Evolutionary conservation across 306 rosid genomes (phyloP), one percentile per base, ranked within the genome.

Genomic region (Cucurbita maxima): DNA sequence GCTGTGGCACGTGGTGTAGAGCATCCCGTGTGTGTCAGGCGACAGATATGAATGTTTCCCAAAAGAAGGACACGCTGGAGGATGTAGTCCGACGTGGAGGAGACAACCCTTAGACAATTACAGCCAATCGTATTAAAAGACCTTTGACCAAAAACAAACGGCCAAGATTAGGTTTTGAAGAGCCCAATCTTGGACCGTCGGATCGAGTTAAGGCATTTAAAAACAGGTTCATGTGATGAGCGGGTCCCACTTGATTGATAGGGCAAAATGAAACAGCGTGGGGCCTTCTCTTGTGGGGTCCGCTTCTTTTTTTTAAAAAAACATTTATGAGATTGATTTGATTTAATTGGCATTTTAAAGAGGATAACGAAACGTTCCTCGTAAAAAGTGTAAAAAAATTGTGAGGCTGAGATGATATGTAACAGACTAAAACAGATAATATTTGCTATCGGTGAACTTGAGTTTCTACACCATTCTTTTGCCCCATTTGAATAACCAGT

Each of bases 201-300:
- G 94, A 88, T 90, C 57, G 20, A 15, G 34, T 30, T 25, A 19
- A 71, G 73, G 75, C 22, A 51, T 30, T 7, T 80, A 45, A 6
- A 41, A 30, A 80, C 81, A 81, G 43, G 9, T 36, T 71, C 90
- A 86, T 80, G 97, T 87, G 91, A 78, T 1, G 37, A 34, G 40
- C 10, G 56, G 73, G 87, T 34, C 90, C 88, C 88, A 76, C 79
- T 16, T 15, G 15, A 22, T 8, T 25, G 18, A 44, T 67, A 41
- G 48, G 47, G 11, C 19, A 20, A 45, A 10, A n/a, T 44, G 53
- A 18, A 67, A 45, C 20, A 7, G 8, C 4, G 12, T 22, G 72
- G 71, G 72, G 2, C 34, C 50, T 63, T 9, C 50, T 64, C 16
- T 5, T 6, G 54, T 66, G 55, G 72, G 72, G 44, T 40, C 55